Conservation (phyloP, 371 early-diverging fungal species). For the Globomyces sp. region DNA sequence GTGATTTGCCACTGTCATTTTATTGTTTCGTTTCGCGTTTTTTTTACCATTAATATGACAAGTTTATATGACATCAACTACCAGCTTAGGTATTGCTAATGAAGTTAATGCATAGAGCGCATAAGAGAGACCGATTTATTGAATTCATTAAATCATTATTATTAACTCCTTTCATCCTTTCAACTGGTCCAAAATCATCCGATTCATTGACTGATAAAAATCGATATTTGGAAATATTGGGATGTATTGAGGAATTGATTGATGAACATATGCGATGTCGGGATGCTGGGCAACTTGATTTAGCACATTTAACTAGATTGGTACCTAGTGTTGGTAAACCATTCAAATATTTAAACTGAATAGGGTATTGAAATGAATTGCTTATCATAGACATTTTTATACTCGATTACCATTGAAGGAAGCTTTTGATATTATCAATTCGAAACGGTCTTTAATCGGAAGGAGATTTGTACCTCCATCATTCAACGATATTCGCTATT, state of each 20-base stretch:
- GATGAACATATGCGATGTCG: constrained; percentile 46
- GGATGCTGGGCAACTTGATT: not conserved
- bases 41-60: not conserved
- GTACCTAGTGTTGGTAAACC: not conserved
- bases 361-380: constrained; percentile 67
- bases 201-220: constrained; percentile 39
- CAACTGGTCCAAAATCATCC: constrained; percentile 52
- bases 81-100: not conserved
- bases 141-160: constrained; percentile 82
- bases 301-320: constrained; percentile 1
- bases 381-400: constrained; percentile 73
- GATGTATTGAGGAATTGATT: constrained; percentile 66
- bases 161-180: constrained; percentile 74
- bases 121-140: constrained; percentile 42
- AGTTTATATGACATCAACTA: not conserved
- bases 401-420: constrained; percentile 69
- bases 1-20: too few relatives aligned
- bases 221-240: constrained; percentile 68
- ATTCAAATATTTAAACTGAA: too few relatives aligned
- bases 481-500: constrained; percentile 81
- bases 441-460: constrained; percentile 60
- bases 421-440: constrained; percentile 62
- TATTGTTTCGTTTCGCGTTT: too few relatives aligned
- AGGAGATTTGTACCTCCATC: constrained; percentile 70
- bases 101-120: not conserved